phyloP scores from a whole-genome alignment of 257 asterid genomes.

The Primulina huaijiensis region DNA sequence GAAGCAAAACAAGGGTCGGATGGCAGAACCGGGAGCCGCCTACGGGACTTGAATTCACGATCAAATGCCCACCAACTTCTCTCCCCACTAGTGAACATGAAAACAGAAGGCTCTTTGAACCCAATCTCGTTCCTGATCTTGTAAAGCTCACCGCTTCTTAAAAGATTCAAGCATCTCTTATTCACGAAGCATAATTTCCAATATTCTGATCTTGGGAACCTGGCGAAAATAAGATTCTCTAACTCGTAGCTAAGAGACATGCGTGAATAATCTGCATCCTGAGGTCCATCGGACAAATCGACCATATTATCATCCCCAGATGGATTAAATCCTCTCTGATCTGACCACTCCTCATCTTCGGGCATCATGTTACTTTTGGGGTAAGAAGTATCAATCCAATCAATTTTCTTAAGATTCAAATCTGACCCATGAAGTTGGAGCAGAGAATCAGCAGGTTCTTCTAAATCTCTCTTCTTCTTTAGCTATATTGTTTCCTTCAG shows the following conservation, averaged over 20 bases:
- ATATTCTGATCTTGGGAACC: conserved; percentile 60
- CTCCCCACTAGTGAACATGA: conserved; percentile 71
- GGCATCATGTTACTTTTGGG: conserved; percentile 33
- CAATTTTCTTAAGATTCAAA: conserved; percentile 15
- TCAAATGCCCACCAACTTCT: conserved; percentile 68
- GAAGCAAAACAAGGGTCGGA: conserved; percentile 54
- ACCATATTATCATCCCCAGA: neutral
- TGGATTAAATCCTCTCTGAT: conserved; percentile 12
- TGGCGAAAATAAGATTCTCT: conserved; percentile 59
- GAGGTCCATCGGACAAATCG: conserved; percentile 40
- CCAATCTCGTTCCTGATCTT: conserved; percentile 49
- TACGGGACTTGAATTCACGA: conserved; percentile 47
- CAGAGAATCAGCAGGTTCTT: conserved; percentile 17
- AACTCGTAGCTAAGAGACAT: conserved; percentile 55
- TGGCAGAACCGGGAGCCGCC: conserved; percentile 58
- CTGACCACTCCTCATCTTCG: conserved; percentile 17
- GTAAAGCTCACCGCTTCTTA: conserved; percentile 53
- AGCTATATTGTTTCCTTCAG: conserved; percentile 26
- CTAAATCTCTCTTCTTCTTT: conserved; percentile 27
- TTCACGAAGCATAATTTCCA: conserved; percentile 56
- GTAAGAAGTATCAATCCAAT: conserved; percentile 23
- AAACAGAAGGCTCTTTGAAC: conserved; percentile 51
- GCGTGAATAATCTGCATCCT: conserved; percentile 81
- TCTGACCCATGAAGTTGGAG: conserved; percentile 22
- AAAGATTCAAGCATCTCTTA: conserved; percentile 50